These are phyloP conservation scores for Stemphylium lycopersici DNA, from an alignment of 2,329 filamentous ascomycete genomes.

Conservation along the genomic window DNA sequence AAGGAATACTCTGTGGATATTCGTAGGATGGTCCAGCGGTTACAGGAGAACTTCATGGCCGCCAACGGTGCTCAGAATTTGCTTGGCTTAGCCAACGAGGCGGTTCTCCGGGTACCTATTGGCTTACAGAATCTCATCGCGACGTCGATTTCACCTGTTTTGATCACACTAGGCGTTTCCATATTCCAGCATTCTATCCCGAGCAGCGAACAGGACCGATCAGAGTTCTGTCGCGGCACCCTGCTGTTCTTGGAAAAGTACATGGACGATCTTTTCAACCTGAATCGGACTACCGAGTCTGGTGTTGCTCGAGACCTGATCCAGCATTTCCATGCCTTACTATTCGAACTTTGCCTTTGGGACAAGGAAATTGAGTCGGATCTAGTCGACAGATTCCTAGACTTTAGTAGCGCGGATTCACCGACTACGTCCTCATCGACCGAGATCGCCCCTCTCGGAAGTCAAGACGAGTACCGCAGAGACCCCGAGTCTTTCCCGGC, in stretches of 20 bases:
- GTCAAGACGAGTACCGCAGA: slow-evolving; percentile 24
- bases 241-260: slow-evolving; percentile 39
- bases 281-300: slow-evolving; percentile 36
- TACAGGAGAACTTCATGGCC: slow-evolving; percentile 34
- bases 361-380: slow-evolving; percentile 29
- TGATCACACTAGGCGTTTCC: slow-evolving; percentile 32
- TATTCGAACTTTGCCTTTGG: slow-evolving; percentile 37
- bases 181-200: slow-evolving; percentile 19
- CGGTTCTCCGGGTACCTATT: slow-evolving; percentile 27
- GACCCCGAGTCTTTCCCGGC: slow-evolving; percentile 51
- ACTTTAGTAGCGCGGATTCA: slow-evolving; percentile 31
- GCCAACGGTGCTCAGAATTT: slow-evolving; percentile 36
- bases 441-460: slow-evolving; percentile 1
- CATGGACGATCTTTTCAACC: slow-evolving; percentile 34
- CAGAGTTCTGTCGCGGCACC: slow-evolving; percentile 27
- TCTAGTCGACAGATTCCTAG: slow-evolving; percentile 34
- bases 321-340: slow-evolving; percentile 24
- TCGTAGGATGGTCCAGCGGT: slow-evolving; percentile 21
- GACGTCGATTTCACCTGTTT: slow-evolving; percentile 20
- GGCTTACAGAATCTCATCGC: slow-evolving; percentile 27
- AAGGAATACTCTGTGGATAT: slow-evolving; percentile 37
- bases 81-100: slow-evolving; percentile 27
- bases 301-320: slow-evolving; percentile 35
- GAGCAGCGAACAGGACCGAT: slow-evolving; percentile 17
- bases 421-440: slow-evolving; percentile 22